phyloP scores from a whole-genome alignment of 2,329 filamentous ascomycete genomes.

The Claviceps sp. region DNA sequence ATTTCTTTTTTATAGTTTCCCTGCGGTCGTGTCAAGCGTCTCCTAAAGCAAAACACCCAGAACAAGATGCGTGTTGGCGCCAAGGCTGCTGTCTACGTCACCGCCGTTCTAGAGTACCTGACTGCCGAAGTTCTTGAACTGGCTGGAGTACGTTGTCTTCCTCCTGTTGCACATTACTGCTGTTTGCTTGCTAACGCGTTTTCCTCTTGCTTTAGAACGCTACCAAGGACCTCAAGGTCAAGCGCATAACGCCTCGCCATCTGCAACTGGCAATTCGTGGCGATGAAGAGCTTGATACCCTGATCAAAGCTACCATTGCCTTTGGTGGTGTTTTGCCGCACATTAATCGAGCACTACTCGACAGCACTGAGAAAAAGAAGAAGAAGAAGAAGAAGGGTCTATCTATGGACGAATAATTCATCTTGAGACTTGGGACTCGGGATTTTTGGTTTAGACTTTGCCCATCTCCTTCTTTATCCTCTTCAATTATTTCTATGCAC shows the following conservation, averaged over 20 bases:
- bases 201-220: conserved; percentile 50
- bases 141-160: conserved; percentile 53
- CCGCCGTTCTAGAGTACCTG: conserved; percentile 93
- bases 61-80: conserved; percentile 99
- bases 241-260: conserved; percentile 97
- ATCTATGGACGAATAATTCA: conserved; percentile 29
- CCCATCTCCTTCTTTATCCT: conserved; percentile 5
- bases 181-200: neutral
- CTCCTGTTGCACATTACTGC: neutral
- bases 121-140: conserved; percentile 96
- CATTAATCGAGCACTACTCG: conserved; percentile 89
- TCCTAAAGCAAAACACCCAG: conserved; percentile 97
- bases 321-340: conserved; percentile 97
- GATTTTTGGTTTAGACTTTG: conserved; percentile 10
- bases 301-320: conserved; percentile 95
- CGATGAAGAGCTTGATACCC: conserved; percentile 93
- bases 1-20: conserved; percentile 55
- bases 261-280: conserved; percentile 95
- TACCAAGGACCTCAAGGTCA: conserved; percentile 98
- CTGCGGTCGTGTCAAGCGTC: conserved; percentile 99
- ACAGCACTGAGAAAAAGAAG: conserved; percentile 63
- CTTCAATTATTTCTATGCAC: neutral
- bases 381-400: conserved; percentile 93
- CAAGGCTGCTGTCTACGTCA: conserved; percentile 97
- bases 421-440: neutral